Evolutionary conservation across 148 eudicot species (phyloP).

Genomic region (Cornus suecica): DNA sequence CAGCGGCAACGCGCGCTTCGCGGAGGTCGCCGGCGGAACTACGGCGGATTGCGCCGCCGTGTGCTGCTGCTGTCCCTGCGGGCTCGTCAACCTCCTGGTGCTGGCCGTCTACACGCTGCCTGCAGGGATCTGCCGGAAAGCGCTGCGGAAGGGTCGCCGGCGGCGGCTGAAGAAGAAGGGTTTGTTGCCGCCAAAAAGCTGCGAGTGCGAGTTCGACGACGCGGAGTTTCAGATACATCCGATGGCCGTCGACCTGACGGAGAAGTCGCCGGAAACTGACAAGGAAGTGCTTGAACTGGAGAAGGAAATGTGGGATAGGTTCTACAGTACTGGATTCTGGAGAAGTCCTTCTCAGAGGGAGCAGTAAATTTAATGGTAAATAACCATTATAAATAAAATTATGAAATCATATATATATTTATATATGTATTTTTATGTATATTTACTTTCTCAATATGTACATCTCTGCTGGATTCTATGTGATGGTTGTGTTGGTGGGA

Average conservation of each 20-base stretch:
- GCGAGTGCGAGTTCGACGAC: conserved; percentile 16
- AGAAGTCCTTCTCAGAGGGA: conserved; percentile 59
- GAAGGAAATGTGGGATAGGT: conserved; percentile 71
- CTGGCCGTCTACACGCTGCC: conserved; percentile 46
- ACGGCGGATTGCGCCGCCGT: conserved; percentile 62
- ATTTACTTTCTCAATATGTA: background rate
- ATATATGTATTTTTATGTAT: background rate
- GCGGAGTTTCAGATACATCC: conserved; percentile 20
- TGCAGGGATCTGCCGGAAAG: conserved; percentile 51
- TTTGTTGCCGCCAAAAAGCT: conserved; percentile 12
- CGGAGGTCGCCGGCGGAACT: conserved; percentile 59
- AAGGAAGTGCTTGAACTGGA: conserved; percentile 45
- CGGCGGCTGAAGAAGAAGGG: conserved; percentile 34
- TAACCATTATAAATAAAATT: background rate
- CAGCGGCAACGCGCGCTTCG: conserved; percentile 21
- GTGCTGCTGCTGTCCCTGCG: conserved; percentile 58
- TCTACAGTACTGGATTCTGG: conserved; percentile 68
- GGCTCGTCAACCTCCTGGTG: conserved; percentile 35
- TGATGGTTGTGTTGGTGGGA: background rate
- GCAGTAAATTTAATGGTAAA: background rate
- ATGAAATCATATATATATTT: background rate
- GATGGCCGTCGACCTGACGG: conserved; percentile 1
- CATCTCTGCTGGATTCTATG: background rate
- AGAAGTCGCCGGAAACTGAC: conserved; percentile 7
- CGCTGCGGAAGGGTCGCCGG: conserved; percentile 29